Conservation (phyloP, 2,329 filamentous ascomycete genomes). For the Hortaea sp. region DNA sequence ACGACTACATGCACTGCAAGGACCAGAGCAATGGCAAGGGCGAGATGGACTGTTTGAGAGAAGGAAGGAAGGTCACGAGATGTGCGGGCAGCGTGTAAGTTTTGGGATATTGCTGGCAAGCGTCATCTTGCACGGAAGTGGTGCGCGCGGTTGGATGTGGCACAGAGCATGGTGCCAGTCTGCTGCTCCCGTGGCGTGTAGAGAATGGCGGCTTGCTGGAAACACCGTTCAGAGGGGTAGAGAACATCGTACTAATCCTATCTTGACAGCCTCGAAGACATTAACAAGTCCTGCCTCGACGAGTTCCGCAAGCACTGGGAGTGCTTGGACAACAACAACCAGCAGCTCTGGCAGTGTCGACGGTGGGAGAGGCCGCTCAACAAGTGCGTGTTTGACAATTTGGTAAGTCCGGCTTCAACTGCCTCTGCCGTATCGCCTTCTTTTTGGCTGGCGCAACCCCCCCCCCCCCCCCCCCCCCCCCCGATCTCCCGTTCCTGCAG, state of each 20-base stretch:
- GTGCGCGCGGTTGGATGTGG: no score
- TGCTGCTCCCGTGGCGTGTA: no score
- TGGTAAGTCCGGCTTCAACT: no score
- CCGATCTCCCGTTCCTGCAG: no score
- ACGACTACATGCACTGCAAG: conserved; percentile 99
- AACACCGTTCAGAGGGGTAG: no score
- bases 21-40: conserved; percentile 80
- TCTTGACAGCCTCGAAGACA: conserved; percentile 65
- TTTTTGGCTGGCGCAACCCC: no score
- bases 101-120: not conserved
- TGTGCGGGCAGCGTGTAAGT: conserved; percentile 94
- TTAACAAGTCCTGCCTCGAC: conserved; percentile 87
- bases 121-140: no score
- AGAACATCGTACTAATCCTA: no score
- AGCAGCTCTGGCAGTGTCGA: conserved; percentile 93
- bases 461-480: no score
- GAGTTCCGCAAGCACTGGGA: conserved; percentile 92
- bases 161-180: no score
- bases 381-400: conserved; percentile 88
- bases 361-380: conserved; percentile 81
- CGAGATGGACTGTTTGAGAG: conserved; percentile 90
- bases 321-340: conserved; percentile 95
- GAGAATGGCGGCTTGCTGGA: no score
- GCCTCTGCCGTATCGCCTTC: no score
- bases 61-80: conserved; percentile 90